Conservation (phyloP, 2,329 filamentous ascomycete species). For the Rutstroemia sp. region DNA sequence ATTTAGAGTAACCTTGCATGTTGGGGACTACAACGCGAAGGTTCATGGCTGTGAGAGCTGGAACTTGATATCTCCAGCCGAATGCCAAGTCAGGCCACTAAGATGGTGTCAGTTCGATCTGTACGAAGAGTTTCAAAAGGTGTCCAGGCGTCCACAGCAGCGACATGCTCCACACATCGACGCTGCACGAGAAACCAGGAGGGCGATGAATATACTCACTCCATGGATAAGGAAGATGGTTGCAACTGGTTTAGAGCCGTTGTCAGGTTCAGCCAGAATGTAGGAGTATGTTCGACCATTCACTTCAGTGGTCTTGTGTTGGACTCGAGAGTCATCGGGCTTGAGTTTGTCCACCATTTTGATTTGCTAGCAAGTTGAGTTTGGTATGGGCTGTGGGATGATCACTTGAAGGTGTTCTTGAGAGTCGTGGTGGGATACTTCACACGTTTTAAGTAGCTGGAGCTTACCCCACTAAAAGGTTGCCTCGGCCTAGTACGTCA, state of each 20-base stretch:
- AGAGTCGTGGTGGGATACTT: too few species aligned
- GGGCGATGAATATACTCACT: background rate
- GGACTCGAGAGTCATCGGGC: constrained; percentile 57
- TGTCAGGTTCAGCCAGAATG: constrained; percentile 38
- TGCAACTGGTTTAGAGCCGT: constrained; percentile 39
- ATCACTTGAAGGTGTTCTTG: background rate
- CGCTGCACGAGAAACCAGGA: background rate
- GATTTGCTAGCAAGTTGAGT: background rate
- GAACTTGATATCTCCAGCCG: constrained; percentile 88
- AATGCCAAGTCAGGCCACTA: constrained; percentile 69
- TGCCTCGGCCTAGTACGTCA: background rate
- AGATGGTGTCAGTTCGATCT: background rate
- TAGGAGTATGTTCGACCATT: constrained; percentile 67
- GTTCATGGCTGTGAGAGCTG: constrained; percentile 61
- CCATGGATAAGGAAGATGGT: constrained; percentile 50
- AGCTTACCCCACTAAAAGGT: background rate
- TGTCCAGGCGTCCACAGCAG: background rate
- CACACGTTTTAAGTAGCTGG: background rate
- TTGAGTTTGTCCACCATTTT: constrained; percentile 52
- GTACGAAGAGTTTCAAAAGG: background rate
- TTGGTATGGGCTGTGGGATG: background rate
- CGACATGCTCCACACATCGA: background rate
- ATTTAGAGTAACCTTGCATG: constrained; percentile 78
- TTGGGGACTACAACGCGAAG: constrained; percentile 79
- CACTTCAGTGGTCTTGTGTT: constrained; percentile 54